Conservation (phyloP, 2,329 filamentous ascomycete species). For the Sarocladiaceae sp. region DNA sequence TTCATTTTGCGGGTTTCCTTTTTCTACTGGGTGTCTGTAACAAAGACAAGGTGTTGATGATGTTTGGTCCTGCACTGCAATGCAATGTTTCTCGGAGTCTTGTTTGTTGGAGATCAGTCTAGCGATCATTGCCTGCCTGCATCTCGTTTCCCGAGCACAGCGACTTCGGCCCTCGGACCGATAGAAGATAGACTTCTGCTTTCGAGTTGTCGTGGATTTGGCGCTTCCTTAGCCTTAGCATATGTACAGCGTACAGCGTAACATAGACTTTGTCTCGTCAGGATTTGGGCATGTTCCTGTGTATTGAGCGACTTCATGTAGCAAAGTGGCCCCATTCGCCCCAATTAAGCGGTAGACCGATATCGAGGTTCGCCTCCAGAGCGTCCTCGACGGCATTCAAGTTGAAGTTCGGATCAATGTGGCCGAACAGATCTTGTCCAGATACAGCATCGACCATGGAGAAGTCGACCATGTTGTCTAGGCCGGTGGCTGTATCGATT, state of each 20-base stretch:
- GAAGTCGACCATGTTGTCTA: conserved; percentile 35
- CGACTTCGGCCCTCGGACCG: background rate
- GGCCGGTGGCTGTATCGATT: conserved; percentile 22
- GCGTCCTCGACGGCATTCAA: conserved; percentile 50
- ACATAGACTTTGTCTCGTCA: background rate
- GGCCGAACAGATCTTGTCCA: conserved; percentile 50
- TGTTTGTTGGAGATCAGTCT: background rate
- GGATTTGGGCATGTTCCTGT: too few relatives aligned
- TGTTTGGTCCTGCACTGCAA: background rate
- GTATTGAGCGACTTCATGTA: conserved; percentile 20
- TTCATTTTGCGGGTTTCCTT: conserved; percentile 1
- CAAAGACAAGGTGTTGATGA: background rate
- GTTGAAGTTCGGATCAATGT: conserved; percentile 52
- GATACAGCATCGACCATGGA: conserved; percentile 38
- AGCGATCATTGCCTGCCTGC: background rate
- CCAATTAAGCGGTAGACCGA: conserved; percentile 50
- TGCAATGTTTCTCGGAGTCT: background rate
- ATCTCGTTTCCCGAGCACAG: background rate
- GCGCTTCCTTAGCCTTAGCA: background rate
- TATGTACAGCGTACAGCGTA: background rate
- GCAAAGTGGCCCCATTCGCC: conserved; percentile 37
- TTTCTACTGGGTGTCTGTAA: background rate
- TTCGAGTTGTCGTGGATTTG: background rate
- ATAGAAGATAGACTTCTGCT: background rate
- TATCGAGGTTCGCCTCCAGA: conserved; percentile 50